phyloP scores from a whole-genome alignment of 2,329 filamentous ascomycete genomes.

The Podosphaera leucotricha region DNA sequence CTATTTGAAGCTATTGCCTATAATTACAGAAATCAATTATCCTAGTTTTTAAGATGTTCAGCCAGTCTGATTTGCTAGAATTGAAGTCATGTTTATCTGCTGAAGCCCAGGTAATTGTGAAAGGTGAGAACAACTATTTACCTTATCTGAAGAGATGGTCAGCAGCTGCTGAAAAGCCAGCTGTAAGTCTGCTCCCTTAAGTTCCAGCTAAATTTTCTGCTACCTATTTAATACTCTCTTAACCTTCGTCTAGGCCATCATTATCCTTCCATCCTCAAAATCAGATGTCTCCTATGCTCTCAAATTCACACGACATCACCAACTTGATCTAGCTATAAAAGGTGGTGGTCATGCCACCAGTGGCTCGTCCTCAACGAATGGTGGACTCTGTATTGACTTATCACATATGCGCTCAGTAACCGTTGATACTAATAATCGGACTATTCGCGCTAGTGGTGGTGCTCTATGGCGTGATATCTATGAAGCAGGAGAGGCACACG shows the following conservation, averaged over 20 bases:
- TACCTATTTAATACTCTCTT: neutral
- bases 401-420: constrained; percentile 6
- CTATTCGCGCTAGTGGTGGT: constrained; percentile 7
- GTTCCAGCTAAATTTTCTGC: neutral
- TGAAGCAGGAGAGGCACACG: constrained; percentile 4
- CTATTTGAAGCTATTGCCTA: too few relatives aligned
- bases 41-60: too few relatives aligned
- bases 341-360: constrained; percentile 7
- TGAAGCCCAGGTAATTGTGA: constrained; percentile 3
- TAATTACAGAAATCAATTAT: too few relatives aligned
- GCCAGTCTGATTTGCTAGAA: neutral
- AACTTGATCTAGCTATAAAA: constrained; percentile 5
- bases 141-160: constrained; percentile 8
- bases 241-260: constrained; percentile 4
- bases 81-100: constrained; percentile 1
- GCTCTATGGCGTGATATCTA: constrained; percentile 10
- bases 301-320: constrained; percentile 4
- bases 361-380: constrained; percentile 7
- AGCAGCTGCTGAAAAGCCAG: constrained; percentile 6
- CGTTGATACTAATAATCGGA: constrained; percentile 5
- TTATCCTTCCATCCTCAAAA: constrained; percentile 5
- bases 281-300: constrained; percentile 6
- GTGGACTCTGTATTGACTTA: constrained; percentile 9
- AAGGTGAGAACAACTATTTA: constrained; percentile 5
- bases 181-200: constrained; percentile 4